Evolutionary conservation across 345 rosid species (phyloP), one percentile per base, ranked within the genome.

Genomic region (Aegle marmelos): DNA sequence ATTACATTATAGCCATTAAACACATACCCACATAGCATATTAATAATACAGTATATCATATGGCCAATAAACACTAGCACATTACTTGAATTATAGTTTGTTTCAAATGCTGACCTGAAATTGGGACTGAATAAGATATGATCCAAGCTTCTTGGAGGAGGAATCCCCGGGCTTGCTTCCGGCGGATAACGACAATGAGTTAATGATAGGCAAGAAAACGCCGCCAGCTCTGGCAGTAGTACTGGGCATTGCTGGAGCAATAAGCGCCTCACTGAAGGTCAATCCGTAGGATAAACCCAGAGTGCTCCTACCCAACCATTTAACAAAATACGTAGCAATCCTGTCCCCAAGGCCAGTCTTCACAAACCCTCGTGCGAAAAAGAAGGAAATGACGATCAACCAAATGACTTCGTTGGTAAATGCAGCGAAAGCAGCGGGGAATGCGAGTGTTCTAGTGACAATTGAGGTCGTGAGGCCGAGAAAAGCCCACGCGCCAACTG

Each of bases 401-500:
- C 99, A 94, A 36, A 96, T 92, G 25, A 94, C 98, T 79, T 96
- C 99, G 72, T 84, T 94, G 0, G 99, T 94, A 83, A 94, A 96
- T 5, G 99, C 97, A 1, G 86, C 59, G 87, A 96, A 96, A 30
- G 99, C 97, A 0, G 98, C 85, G 0, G 93, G 71, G 81, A 96
- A 96, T 7, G 92, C 9, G 0, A 96, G 86, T 48, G 99, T 96
- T 53, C 58, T 89, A 28, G 98, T 92, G n/a, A 92, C 93, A 14
- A 96, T 71, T 6, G 97, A 79, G 7, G 91, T 81, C 0, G 99
- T 96, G 61, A 96, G 88, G 14, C 97, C 94, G 22, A 94, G 77
- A 79, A 96, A 96, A 4, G 99, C 97, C 99, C 99, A 96, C 3
- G 98, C 97, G 7, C 98, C 99, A 6, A 96, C 98, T 0, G 98